A percentile compares a stretch with the other conserved stretches of the same genome.
These are phyloP conservation scores for Funneliformis caledonium DNA, from an alignment of 371 early-diverging fungal genomes.

Conservation along the genomic window DNA sequence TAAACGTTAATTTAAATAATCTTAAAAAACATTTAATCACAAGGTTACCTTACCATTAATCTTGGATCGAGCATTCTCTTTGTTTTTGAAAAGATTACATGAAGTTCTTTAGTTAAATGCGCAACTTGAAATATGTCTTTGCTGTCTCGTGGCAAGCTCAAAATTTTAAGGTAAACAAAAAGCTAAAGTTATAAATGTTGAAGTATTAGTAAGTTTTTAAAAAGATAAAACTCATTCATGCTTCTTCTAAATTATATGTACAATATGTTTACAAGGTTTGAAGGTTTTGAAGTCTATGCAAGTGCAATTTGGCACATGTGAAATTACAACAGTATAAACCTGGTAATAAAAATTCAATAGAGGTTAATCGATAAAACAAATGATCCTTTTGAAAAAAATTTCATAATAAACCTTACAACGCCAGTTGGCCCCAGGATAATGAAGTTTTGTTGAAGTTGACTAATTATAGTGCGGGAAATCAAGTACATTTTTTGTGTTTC, in stretches of 20 bases:
- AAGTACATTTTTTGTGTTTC: neutral
- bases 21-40: neutral
- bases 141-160: neutral
- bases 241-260: neutral
- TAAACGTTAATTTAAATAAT: neutral
- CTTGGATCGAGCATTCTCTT: neutral
- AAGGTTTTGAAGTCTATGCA: neutral
- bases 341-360: neutral
- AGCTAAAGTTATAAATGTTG: neutral
- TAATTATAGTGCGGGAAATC: neutral
- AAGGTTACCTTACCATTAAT: neutral
- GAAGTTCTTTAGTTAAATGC: neutral
- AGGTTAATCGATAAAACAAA: neutral
- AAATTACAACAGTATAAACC: slow-evolving; percentile 3
- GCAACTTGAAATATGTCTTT: neutral
- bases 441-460: neutral
- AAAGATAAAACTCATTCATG: neutral
- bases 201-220: neutral
- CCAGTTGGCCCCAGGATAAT: neutral
- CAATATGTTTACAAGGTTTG: slow-evolving; percentile 13
- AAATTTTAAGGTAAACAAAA: slow-evolving; percentile 6
- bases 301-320: neutral
- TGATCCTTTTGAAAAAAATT: neutral
- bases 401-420: neutral
- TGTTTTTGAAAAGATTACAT: neutral